Base-by-base conservation (phyloP, 2,329 filamentous ascomycete species). In the Claviceps citrina region DNA sequence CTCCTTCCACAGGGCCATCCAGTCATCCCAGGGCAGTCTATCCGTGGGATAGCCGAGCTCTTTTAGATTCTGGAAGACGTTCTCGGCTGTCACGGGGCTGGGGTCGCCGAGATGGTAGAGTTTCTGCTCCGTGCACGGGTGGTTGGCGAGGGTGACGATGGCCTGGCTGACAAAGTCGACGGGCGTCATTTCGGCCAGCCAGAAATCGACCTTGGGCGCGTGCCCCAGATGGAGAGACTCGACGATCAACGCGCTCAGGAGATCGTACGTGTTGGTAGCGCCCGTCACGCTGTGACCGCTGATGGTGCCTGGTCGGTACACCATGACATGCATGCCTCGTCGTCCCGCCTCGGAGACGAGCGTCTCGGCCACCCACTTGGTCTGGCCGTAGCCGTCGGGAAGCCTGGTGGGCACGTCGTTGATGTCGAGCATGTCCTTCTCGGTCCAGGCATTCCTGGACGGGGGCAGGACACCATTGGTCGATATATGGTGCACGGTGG, bases 131-230 rank as follows among this genome's bases (percentile, higher is more conserved):
- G 68, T 65, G 27, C 77, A 66, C 0, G 63, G 70, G 43, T 84
- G 69, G 47, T 79, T 76, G 31, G 78, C 70, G 16, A 87, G 68
- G 15, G 80, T 74, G 19, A 82, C 64, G 47, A 89, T 83, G 4
- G 81, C 76, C 46, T 76, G 76, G 59, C 77, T 82, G 43, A 86
- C 81, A 51, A 84, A 86, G 57, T 89, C 82, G 12, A 85, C 83
- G 0, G 83, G 82, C 0, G 83, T 86, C 82, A 87, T 87, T 60
- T 89, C 83, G 1, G 81, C 73, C 37, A 78, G 73, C 83, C 83
- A 89, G 31, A 76, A 76, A 37, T 79, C 68, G 4, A 86, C 76
- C 39, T 82, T 69, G 0, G 83, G 82, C 1, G 73, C 73, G 47
- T 73, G 71, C 5, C 81, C 81, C 3, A 87, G 66, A 39, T 81